Evolutionary conservation across 1,284 basidiomycete species (phyloP).

Genomic region (Fomitopsis palustris): DNA sequence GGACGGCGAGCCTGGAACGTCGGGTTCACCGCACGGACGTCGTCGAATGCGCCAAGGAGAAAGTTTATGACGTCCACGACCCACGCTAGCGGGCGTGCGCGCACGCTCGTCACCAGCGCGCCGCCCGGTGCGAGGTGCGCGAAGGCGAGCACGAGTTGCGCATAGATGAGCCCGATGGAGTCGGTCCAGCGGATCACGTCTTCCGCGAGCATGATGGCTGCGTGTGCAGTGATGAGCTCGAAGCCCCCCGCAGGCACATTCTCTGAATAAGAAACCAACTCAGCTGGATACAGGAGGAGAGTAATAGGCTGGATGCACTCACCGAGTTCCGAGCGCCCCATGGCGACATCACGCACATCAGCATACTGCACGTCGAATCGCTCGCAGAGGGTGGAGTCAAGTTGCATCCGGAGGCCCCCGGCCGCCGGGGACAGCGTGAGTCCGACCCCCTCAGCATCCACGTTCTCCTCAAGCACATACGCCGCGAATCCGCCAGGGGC

Average conservation of each 20-base stretch:
- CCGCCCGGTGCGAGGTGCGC: not conserved
- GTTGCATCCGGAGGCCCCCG: not conserved
- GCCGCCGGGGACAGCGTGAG: slow-evolving; percentile 6
- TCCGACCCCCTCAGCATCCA: slow-evolving; percentile 9
- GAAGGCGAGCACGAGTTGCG: not conserved
- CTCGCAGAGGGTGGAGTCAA: not conserved
- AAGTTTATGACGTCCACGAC: not conserved
- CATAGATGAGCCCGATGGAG: not conserved
- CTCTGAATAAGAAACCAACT: not conserved
- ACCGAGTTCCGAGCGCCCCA: not conserved
- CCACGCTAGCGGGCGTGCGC: not conserved
- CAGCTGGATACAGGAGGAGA: not conserved
- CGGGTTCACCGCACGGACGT: not conserved
- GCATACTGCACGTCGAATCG: slow-evolving; percentile 6
- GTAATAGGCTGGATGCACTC: not conserved
- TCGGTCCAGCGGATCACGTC: slow-evolving; percentile 1
- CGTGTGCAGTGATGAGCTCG: slow-evolving; percentile 12
- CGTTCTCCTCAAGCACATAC: slow-evolving; percentile 11
- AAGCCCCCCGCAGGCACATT: not conserved
- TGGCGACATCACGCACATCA: slow-evolving; percentile 5
- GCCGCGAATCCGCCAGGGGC: slow-evolving; percentile 16
- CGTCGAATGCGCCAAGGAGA: not conserved
- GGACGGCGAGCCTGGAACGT: not conserved
- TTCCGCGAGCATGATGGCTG: slow-evolving; percentile 2
- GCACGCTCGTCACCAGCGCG: not conserved